A percentile compares a stretch with the other conserved stretches of the same genome.
Conservation (phyloP, 73 alveolate genomes). For the Paramecium sexaurelia region DNA sequence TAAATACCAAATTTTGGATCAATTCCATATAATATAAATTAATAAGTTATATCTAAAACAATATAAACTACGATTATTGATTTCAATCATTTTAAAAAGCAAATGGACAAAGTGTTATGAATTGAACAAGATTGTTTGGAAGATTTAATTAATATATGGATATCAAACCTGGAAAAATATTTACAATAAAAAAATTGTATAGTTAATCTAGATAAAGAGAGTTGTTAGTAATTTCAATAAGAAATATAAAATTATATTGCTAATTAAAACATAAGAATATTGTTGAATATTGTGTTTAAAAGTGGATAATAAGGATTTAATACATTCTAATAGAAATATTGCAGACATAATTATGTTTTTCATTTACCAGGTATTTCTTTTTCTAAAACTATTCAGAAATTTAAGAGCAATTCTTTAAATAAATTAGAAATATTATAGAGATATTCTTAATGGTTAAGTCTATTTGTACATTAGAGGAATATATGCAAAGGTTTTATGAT, state of each 20-base stretch:
- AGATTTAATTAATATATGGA: conserved; percentile 87
- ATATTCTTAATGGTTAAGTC: conserved; percentile 51
- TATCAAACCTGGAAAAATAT: conserved; percentile 74
- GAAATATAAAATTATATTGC: conserved; percentile 72
- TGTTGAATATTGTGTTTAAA: conserved; percentile 68
- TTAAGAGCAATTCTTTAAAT: conserved; percentile 66
- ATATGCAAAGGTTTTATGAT: conserved; percentile 67
- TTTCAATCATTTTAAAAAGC: neutral
- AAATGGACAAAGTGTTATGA: conserved; percentile 72
- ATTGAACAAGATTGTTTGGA: conserved; percentile 94
- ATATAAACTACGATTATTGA: neutral
- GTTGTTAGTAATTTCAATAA: conserved; percentile 64
- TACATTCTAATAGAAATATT: conserved; percentile 71
- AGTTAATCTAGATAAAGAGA: neutral
- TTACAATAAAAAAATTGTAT: conserved; percentile 81
- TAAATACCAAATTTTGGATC: neutral
- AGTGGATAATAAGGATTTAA: conserved; percentile 24
- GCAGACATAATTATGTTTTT: neutral
- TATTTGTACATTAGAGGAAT: conserved; percentile 57
- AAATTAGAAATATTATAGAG: conserved; percentile 27
- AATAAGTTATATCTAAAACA: neutral
- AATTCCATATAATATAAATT: neutral
- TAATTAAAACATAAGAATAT: conserved; percentile 67
- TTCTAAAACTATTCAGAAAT: conserved; percentile 59
- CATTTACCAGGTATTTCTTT: conserved; percentile 66